Percentiles rank a stretch among this genome's conserved stretches.
These are phyloP conservation scores for Oryza punctata DNA, from an alignment of 176 grass and related monocot species.

Conservation along the genomic window DNA sequence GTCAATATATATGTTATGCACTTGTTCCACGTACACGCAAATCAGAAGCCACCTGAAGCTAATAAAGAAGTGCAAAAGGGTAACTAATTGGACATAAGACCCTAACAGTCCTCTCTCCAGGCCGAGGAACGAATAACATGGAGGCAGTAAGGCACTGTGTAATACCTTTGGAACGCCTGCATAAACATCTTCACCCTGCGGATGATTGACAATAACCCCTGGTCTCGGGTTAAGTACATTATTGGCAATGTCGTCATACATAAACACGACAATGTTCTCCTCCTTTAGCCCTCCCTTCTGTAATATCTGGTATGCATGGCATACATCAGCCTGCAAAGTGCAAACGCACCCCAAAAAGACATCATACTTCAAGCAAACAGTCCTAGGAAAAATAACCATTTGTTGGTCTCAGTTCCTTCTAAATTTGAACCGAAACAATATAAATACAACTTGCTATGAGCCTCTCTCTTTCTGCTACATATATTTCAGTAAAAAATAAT, in stretches of 20 bases:
- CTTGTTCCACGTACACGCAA: neutral
- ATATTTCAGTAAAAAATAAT: neutral
- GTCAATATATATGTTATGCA: conserved; percentile 9
- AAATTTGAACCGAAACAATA: neutral
- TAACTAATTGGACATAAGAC: neutral
- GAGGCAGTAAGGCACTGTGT: neutral
- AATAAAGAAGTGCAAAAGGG: neutral
- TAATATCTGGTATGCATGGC: conserved; percentile 88
- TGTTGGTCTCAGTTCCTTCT: neutral
- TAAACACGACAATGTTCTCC: conserved; percentile 91
- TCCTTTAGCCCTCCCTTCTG: conserved; percentile 64
- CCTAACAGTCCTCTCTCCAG: neutral
- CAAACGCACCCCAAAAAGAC: neutral
- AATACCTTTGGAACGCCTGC: conserved; percentile 80
- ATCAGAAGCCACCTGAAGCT: neutral
- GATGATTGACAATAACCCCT: conserved; percentile 81
- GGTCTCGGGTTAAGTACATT: conserved; percentile 67
- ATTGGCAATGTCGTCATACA: conserved; percentile 83
- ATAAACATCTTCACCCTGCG: conserved; percentile 77
- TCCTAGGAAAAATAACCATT: neutral
- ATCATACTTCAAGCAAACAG: neutral
- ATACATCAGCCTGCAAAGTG: conserved; percentile 75
- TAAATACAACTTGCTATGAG: neutral
- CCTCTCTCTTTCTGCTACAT: no score
- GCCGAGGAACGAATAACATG: conserved; percentile 10